These are phyloP conservation scores for Dendryphion nanum DNA, from an alignment of 2,329 filamentous ascomycete species.

Conservation along the genomic window DNA sequence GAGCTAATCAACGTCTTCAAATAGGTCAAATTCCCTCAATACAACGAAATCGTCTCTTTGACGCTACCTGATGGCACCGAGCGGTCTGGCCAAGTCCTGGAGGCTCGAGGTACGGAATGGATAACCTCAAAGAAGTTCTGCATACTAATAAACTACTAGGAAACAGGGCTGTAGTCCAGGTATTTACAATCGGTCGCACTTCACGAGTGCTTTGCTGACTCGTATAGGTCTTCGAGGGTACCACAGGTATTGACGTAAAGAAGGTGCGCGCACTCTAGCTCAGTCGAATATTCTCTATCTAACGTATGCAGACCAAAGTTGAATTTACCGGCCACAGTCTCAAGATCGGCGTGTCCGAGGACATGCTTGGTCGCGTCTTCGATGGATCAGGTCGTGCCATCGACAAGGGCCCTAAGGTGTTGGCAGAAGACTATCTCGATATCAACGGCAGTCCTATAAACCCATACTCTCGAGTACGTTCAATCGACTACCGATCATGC, in stretches of 20 bases:
- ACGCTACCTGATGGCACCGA: conserved; percentile 94
- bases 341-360: conserved; percentile 98
- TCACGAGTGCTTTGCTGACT: conserved; percentile 19
- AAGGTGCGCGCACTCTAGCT: conserved; percentile 55
- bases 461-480: conserved; percentile 82
- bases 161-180: conserved; percentile 92
- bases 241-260: conserved; percentile 96
- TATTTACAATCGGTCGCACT: conserved; percentile 43
- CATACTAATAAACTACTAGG: no score
- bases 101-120: conserved; percentile 84
- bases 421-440: conserved; percentile 96
- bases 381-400: conserved; percentile 97
- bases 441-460: conserved; percentile 99
- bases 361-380: conserved; percentile 99
- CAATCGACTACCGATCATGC: not conserved
- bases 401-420: conserved; percentile 97
- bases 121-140: no score
- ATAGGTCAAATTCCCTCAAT: conserved; percentile 95
- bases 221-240: conserved; percentile 92
- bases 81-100: conserved; percentile 91
- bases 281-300: conserved; percentile 17
- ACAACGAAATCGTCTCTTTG: conserved; percentile 96
- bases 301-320: conserved; percentile 73
- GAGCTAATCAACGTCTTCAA: conserved; percentile 20
- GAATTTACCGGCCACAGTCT: conserved; percentile 96